Evolutionary conservation across 2,329 filamentous ascomycete species (phyloP).

Genomic region (Monilinia fructigena): DNA sequence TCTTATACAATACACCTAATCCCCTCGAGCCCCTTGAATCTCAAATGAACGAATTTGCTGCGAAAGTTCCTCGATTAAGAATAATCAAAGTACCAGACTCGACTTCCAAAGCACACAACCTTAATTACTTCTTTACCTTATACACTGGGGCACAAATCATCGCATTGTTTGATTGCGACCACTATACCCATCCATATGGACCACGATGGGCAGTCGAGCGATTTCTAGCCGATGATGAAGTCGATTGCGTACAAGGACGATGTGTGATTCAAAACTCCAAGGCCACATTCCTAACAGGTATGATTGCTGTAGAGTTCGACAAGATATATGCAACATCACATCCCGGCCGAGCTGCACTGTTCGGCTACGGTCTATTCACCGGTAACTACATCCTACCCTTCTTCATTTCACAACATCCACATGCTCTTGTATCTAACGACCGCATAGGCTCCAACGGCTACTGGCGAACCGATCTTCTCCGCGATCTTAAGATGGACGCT

Average conservation of each 20-base stretch:
- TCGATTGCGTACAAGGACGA: slow-evolving; percentile 50
- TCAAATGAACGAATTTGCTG: slow-evolving; percentile 43
- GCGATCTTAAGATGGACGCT: slow-evolving; percentile 50
- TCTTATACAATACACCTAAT: slow-evolving; percentile 50
- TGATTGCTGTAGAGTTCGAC: slow-evolving; percentile 52
- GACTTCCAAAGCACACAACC: slow-evolving; percentile 51
- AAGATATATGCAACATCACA: slow-evolving; percentile 53
- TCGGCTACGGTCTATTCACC: slow-evolving; percentile 50
- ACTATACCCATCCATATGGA: slow-evolving; percentile 50
- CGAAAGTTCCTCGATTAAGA: slow-evolving; percentile 44
- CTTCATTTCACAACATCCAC: neutral
- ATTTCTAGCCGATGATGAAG: slow-evolving; percentile 44
- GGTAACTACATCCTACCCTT: slow-evolving; percentile 25
- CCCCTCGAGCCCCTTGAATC: slow-evolving; percentile 48
- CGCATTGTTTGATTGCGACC: slow-evolving; percentile 51
- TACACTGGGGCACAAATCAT: slow-evolving; percentile 47
- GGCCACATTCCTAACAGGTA: slow-evolving; percentile 45
- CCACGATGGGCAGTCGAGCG: slow-evolving; percentile 50
- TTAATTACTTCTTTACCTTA: slow-evolving; percentile 49
- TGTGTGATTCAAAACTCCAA: slow-evolving; percentile 50
- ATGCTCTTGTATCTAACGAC: neutral
- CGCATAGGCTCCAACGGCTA: slow-evolving; percentile 46
- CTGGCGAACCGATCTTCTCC: slow-evolving; percentile 47
- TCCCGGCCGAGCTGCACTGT: slow-evolving; percentile 48
- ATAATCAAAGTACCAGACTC: slow-evolving; percentile 50